Evolutionary conservation across 805 yeast genomes (phyloP), one percentile per base, ranked within the genome.

Genomic region (Lipomyces sp.): DNA sequence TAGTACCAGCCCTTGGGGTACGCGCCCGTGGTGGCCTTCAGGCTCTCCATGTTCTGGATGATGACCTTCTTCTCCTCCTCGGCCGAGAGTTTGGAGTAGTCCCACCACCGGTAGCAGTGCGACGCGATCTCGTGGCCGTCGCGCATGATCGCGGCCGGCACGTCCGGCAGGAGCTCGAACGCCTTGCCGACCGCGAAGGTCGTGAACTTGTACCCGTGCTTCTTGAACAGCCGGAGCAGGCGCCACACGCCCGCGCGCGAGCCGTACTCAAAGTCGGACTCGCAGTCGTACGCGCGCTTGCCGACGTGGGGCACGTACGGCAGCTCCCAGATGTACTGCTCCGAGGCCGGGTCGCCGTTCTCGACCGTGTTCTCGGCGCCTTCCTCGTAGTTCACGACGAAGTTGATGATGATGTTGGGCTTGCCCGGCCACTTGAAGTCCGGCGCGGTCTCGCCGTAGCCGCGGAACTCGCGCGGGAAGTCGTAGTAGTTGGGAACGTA

Each of bases 101-200:
- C 65, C 39, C 68, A 53, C 74, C 74, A 70, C 22, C 74, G 59
- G 33, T 65, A 58, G 8, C 70, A 70, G 51, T 70, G 74, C 33
- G 68, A 67, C 18, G 67, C 71, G 29, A 70, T 68, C 47, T 70
- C 73, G 55, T 68, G 71, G 7, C 73, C 74, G 35, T 65, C 72
- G 38, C 69, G 63, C 31, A 62, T 66, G 47, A 68, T 65, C 0
- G 70, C 73, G 31, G 60, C 59, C 18, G 69, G 72, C 34, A 69
- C 69, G 13, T 56, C 64, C 3, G 70, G 68, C 39, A 68, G 63
- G 43, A 61, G 63, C 36, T 62, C 67, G 29, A 70, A 62, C 10
- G 74, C 74, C 45, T 68, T 68, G 8, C 70, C 74, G 44, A 71
- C 74, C 13, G 69, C 74, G 51, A 64, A 70, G 4, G 67, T 59